Evolutionary conservation across 352 stramenopile genomes (phyloP).

Genomic region (Pythium biforme): DNA sequence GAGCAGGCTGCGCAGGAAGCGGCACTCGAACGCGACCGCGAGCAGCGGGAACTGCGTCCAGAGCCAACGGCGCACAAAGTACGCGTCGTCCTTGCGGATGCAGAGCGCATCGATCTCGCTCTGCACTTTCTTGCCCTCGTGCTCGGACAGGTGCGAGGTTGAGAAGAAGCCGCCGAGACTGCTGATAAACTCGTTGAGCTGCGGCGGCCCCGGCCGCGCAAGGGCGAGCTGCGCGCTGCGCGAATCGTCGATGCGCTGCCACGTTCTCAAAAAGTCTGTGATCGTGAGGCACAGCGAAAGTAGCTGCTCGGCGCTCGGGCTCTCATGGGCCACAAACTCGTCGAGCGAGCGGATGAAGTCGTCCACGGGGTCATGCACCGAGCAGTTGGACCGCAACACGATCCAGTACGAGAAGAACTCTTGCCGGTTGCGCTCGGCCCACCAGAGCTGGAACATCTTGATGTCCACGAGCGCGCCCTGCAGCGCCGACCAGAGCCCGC

Average conservation of each 20-base stretch:
- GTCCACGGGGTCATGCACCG: conserved; percentile 72
- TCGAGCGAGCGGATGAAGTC: conserved; percentile 80
- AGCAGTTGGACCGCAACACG: conserved; percentile 57
- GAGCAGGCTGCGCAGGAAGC: conserved; percentile 45
- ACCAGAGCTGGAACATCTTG: conserved; percentile 87
- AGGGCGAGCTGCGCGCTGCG: conserved; percentile 17
- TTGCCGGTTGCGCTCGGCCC: conserved; percentile 73
- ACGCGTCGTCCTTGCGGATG: conserved; percentile 63
- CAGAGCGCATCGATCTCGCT: conserved; percentile 65
- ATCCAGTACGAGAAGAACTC: conserved; percentile 83
- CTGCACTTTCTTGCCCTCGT: conserved; percentile 52
- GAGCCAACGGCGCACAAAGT: conserved; percentile 78
- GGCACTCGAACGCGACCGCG: conserved; percentile 68
- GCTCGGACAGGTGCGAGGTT: conserved; percentile 44
- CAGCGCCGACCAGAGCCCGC: conserved; percentile 59
- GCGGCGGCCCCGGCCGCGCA: conserved; percentile 29
- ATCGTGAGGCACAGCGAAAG: conserved; percentile 73
- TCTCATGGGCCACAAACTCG: conserved; percentile 67
- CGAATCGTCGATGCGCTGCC: conserved; percentile 51
- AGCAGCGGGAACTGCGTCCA: conserved; percentile 87
- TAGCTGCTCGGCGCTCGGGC: conserved; percentile 58
- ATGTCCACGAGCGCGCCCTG: conserved; percentile 78
- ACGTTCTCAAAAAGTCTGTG: conserved; percentile 74
- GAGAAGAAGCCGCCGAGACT: conserved; percentile 57
- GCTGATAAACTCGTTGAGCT: conserved; percentile 75